Base-by-base conservation (phyloP, 495 filamentous ascomycete species). In the Daldinia vernicosa region DNA sequence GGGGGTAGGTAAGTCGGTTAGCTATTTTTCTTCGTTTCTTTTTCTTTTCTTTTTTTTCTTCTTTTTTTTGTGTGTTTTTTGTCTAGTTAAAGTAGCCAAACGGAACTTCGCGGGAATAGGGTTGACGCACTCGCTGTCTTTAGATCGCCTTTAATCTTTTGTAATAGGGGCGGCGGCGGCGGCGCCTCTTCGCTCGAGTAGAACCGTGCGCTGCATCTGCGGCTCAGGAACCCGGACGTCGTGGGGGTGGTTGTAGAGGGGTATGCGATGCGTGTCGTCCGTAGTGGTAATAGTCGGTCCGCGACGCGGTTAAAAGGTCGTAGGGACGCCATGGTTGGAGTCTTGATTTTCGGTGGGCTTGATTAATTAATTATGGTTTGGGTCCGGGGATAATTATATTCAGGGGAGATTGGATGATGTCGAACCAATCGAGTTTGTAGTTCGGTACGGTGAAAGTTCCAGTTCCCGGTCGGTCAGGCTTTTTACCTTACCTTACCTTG, bases 61-160 rank as follows among this genome's bases (percentile, higher is more conserved):
- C n/a, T n/a, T n/a, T n/a, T n/a, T n/a, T n/a, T n/a, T n/a, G n/a
- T n/a, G n/a, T n/a, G n/a, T n/a, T n/a, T n/a, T n/a, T n/a, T n/a
- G n/a, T n/a, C n/a, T n/a, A n/a, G n/a, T n/a, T n/a, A n/a, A n/a
- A n/a, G n/a, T n/a, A n/a, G n/a, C n/a, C n/a, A n/a, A n/a, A n/a
- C 33, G 50, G 50, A 52, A 24, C 12, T 54, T 54, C 9, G 60
- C 39, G 22, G 19, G 26, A 17, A 28, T 65, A 14, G 43, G 9
- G 40, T 30, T 33, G 52, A 68, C 69, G 64, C 64, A 72, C 69
- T 88, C 52, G 88, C 86, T 37, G 80, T 76, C 76, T 90, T 90
- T 59, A 90, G 77, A 66, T 90, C 88, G 51, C 76, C 78, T 58
- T 87, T 89, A 62, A 84, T 67, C 71, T 77, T 85, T 50, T 77